Conservation (phyloP, 129 eudicot genomes). For the Sambucus nigra region DNA sequence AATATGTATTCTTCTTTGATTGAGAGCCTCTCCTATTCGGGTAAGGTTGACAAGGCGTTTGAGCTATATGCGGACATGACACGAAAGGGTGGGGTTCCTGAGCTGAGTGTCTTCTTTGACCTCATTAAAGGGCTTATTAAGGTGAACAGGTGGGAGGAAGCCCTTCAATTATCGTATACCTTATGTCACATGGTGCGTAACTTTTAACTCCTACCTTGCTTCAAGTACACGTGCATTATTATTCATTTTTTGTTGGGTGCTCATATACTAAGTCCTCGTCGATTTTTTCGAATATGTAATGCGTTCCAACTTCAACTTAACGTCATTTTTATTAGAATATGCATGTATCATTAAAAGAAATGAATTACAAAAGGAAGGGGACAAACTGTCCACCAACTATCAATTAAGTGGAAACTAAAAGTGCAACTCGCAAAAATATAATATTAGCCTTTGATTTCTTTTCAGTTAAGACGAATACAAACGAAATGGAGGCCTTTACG, state of each 20-base stretch:
- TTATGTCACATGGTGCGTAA: conserved; percentile 53
- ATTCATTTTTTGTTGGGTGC: background rate
- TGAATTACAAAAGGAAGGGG: too few species aligned
- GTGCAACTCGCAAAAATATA: background rate
- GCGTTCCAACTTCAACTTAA: background rate
- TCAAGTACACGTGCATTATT: conserved; percentile 1
- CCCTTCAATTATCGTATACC: conserved; percentile 61
- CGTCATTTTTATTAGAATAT: too few species aligned
- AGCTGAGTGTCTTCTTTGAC: conserved; percentile 39
- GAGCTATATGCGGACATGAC: conserved; percentile 60
- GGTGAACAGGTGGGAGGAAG: conserved; percentile 64
- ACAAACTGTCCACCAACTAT: too few species aligned
- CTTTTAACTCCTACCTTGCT: conserved; percentile 7
- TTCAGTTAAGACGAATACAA: too few species aligned
- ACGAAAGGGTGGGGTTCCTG: conserved; percentile 48
- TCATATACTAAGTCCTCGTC: background rate
- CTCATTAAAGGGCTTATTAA: conserved; percentile 70
- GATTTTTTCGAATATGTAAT: background rate
- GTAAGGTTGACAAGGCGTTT: conserved; percentile 65
- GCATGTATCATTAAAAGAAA: too few species aligned
- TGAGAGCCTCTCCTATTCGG: conserved; percentile 51
- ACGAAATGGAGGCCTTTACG: too few species aligned
- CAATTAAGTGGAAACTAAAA: too few species aligned
- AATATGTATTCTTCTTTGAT: conserved; percentile 46
- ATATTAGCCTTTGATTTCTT: too few species aligned